phyloP scores from a whole-genome alignment of 768 basidiomycete species.

The Solioccasus polychromus region DNA sequence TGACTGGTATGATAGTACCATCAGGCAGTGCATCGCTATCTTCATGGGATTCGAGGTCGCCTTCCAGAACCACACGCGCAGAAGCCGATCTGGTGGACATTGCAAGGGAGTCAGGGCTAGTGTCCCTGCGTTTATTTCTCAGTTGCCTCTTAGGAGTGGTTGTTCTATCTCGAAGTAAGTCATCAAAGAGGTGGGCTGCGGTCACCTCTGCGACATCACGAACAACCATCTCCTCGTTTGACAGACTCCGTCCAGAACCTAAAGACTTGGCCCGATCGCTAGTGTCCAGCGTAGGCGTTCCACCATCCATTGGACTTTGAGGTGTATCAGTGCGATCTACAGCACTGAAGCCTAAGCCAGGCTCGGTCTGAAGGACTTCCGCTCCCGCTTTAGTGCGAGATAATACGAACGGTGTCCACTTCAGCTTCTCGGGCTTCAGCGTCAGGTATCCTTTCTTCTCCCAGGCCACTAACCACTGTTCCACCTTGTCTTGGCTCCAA shows the following conservation, averaged over 20 bases:
- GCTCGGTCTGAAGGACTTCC: constrained; percentile 24
- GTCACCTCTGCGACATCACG: constrained; percentile 12
- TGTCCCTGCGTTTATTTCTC: constrained; percentile 13
- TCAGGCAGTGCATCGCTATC: constrained; percentile 9
- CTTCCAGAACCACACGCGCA: constrained; percentile 13
- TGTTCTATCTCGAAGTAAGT: constrained; percentile 17
- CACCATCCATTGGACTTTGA: constrained; percentile 19
- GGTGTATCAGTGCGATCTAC: constrained; percentile 8
- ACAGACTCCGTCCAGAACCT: constrained; percentile 10
- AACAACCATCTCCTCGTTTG: constrained; percentile 11
- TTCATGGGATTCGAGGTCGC: constrained; percentile 6
- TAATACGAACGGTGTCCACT: constrained; percentile 92
- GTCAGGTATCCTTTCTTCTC: constrained; percentile 75
- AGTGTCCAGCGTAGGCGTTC: constrained; percentile 21
- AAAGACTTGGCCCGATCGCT: constrained; percentile 17
- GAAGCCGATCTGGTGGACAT: constrained; percentile 21
- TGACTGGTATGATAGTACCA: constrained; percentile 15
- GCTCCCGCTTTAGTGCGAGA: constrained; percentile 40
- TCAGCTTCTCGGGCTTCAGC: constrained; percentile 79
- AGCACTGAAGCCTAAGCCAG: constrained; percentile 12
- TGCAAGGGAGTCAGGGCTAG: constrained; percentile 12
- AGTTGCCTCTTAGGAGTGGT: constrained; percentile 20
- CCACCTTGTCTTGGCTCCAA: constrained; percentile 69
- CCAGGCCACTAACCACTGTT: constrained; percentile 64
- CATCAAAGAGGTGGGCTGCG: constrained; percentile 33